phyloP scores from a whole-genome alignment of 1,284 basidiomycete species.

The Singerocomus inundabilis region DNA sequence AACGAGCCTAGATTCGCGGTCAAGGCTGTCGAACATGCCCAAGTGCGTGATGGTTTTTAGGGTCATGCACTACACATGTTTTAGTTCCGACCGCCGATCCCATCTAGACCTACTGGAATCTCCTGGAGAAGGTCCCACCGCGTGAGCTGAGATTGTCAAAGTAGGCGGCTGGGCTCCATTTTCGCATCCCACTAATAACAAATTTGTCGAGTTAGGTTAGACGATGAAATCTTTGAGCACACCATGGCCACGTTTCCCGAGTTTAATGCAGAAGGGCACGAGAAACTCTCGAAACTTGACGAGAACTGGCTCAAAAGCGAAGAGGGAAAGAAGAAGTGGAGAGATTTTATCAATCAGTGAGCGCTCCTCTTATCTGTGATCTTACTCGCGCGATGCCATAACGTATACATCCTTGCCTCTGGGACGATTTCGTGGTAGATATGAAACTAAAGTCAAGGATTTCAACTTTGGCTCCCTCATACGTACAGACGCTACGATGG shows the following conservation, averaged over 20 bases:
- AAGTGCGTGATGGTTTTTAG: slow-evolving; percentile 46
- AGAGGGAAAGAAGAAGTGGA: slow-evolving; percentile 91
- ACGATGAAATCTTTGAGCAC: slow-evolving; percentile 90
- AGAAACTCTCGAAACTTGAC: slow-evolving; percentile 73
- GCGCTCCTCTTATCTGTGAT: slow-evolving; percentile 30
- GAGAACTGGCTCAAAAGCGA: slow-evolving; percentile 95
- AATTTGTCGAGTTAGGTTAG: slow-evolving; percentile 53
- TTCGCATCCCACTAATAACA: slow-evolving; percentile 12
- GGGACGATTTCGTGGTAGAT: slow-evolving; percentile 42
- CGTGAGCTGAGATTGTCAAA: slow-evolving; percentile 78
- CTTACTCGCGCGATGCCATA: not conserved
- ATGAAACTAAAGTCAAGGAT: slow-evolving; percentile 86
- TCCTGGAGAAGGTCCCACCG: slow-evolving; percentile 82
- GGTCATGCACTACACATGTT: slow-evolving; percentile 3
- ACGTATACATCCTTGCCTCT: not conserved
- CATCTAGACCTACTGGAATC: slow-evolving; percentile 92
- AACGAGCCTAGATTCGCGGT: slow-evolving; percentile 76
- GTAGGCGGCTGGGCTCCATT: slow-evolving; percentile 42
- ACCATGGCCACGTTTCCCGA: slow-evolving; percentile 84
- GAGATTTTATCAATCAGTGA: slow-evolving; percentile 84
- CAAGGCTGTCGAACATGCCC: slow-evolving; percentile 93
- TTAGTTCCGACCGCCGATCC: slow-evolving; percentile 16
- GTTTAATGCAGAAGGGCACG: slow-evolving; percentile 61
- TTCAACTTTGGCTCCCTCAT: slow-evolving; percentile 98
- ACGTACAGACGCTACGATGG: slow-evolving; percentile 74